Evolutionary conservation across 768 basidiomycete species (phyloP), one percentile per base, ranked within the genome.

Genomic region (Termitomyces sp.): DNA sequence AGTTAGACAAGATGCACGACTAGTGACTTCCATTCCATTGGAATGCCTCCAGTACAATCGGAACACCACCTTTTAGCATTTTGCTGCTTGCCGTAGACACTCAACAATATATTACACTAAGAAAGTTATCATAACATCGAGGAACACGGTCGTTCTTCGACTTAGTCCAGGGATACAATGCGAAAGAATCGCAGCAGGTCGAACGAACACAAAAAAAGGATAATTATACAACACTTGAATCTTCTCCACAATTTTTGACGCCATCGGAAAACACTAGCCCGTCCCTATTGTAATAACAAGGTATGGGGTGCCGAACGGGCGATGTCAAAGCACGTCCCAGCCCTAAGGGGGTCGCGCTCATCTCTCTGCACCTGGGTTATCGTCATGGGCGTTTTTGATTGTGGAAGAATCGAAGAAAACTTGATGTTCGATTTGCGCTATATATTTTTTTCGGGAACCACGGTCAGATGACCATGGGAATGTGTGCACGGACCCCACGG

Each of bases 201-300:
- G 3, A 9, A 27, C n/a, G 9, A 42, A n/a, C 41, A 30, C 24
- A 39, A 39, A 27, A 39, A 27, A 6, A 2, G 2, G 20, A 18
- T 27, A 4, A 41, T 30, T 24, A 15, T 18, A 49, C 16, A 18
- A 18, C 11, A 37, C 16, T 9, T 30, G 18, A 11, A 13, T 46
- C n/a, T 54, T 45, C 62, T 11, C 36, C 49, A n/a, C 64, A 67
- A 65, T 62, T 52, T 57, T 33, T 4, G 71, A 79, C 79, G 78
- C 79, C 82, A 65, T 84, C 82, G 79, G 82, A 82, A 54, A 78
- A 60, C 65, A 58, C 60, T 58, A 73, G 81, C 82, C 79, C 82
- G 82, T 83, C 79, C 82, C 82, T 83, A 79, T 81, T 61, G 62
- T 24, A 65, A 63, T 73, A 84, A 84, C 82, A 84, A 84, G 82